Base-by-base conservation (phyloP, 768 basidiomycete genomes). In the Collybia sp. region DNA sequence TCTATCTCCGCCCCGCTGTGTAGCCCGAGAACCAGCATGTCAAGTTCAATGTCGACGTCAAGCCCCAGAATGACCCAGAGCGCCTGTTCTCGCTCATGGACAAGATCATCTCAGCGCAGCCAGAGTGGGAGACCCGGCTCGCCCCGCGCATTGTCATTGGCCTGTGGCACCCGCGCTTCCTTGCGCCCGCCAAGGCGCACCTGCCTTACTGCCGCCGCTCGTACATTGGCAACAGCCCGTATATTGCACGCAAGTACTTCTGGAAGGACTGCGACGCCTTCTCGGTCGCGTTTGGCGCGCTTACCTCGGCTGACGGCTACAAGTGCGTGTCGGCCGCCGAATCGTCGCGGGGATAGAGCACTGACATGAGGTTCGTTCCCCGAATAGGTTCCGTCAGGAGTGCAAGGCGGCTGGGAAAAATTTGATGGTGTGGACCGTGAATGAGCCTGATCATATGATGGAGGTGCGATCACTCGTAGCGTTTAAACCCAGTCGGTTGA, bases 371-470 rank as follows among this genome's bases (percentile, higher is more conserved):
- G n/a, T n/a, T n/a, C n/a, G n/a, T n/a, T n/a, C n/a, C n/a, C 44
- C 40, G 45, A 30, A 32, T 54, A 79, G 94, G 70, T 97, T 99
- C 71, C 71, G 84, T 45, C 65, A 71, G 39, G 87, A 93, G 53
- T 93, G 91, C 69, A 82, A 83, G 60, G 70, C 60, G 12, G 81
- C 81, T 1, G 86, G 86, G 15, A 96, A 96, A 76, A 75, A 76
- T 53, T 55, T 98, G 46, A 85, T 94, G 79, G 91, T 93, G 2
- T 97, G 94, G 96, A 99, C 96, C 0, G 95, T 98, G 19, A 99
- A 99, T 58, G 76, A 84, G 39, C 82, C 82, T 9, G 81, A 80
- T 44, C 83, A 92, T 58, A 92, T 93, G 90, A 87, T 90, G 77
- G 89, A 93, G 80, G 88, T 83, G 20, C 36, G 79, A 34, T 63